Conservation (phyloP, 2,329 filamentous ascomycete genomes). For the Fragosphaeria purpurea region DNA sequence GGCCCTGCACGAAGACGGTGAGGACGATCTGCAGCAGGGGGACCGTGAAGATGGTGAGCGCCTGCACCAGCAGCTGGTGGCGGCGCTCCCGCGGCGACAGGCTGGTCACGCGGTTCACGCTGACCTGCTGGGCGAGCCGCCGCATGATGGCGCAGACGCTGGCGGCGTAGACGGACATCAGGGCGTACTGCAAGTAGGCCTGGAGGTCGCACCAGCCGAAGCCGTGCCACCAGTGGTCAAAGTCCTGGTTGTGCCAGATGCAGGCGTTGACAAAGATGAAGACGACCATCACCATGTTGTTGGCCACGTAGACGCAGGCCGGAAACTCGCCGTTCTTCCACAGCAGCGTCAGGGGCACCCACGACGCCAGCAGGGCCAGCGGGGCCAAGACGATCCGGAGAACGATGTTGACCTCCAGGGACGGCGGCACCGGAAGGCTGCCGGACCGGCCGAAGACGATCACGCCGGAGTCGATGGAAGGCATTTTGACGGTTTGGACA, state of each 20-base stretch:
- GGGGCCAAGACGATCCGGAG: constrained; percentile 38
- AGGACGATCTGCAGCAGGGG: constrained; percentile 39
- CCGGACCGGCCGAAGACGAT: constrained; percentile 9
- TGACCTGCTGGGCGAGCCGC: constrained; percentile 41
- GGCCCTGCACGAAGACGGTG: constrained; percentile 35
- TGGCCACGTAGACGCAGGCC: constrained; percentile 38
- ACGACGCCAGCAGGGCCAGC: constrained; percentile 33
- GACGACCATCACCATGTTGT: constrained; percentile 36
- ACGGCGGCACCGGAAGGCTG: neutral
- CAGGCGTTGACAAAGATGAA: constrained; percentile 39
- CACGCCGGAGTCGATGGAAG: constrained; percentile 2
- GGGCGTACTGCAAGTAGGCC: constrained; percentile 24
- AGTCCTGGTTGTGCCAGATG: constrained; percentile 44
- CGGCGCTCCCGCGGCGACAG: constrained; percentile 31
- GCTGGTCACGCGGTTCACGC: constrained; percentile 30
- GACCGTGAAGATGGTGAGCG: constrained; percentile 44
- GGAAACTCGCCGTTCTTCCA: constrained; percentile 44
- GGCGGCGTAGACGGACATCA: constrained; percentile 36
- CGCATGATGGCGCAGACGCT: constrained; percentile 45
- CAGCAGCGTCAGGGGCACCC: constrained; percentile 42
- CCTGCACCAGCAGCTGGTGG: constrained; percentile 34
- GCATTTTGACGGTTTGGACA: neutral
- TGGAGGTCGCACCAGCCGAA: constrained; percentile 44
- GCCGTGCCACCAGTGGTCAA: constrained; percentile 40
- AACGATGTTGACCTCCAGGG: constrained; percentile 34